A percentile compares a stretch with the other conserved stretches of the same genome.
phyloP scores from a whole-genome alignment of 768 basidiomycete species.

The Ramaria sp. region DNA sequence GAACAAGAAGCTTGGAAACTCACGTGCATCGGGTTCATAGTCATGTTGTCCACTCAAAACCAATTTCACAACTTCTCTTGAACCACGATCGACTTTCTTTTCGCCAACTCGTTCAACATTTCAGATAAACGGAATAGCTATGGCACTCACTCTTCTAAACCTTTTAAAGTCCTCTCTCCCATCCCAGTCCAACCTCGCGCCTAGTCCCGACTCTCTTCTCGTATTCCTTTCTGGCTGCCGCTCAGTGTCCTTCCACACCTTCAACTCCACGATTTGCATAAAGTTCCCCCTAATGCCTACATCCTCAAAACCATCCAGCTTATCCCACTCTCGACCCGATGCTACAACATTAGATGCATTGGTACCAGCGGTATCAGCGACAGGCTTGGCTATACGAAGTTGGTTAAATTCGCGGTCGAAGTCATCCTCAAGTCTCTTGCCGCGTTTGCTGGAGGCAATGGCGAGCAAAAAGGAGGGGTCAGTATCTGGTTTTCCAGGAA shows the following conservation, averaged over 20 bases:
- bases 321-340: conserved; percentile 41
- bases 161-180: conserved; percentile 63
- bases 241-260: conserved; percentile 30
- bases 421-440: conserved; percentile 53
- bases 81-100: conserved; percentile 20
- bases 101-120: conserved; percentile 18
- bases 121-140: neutral
- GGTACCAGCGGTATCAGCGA: conserved; percentile 16
- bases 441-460: conserved; percentile 59
- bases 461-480: conserved; percentile 63
- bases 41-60: conserved; percentile 40
- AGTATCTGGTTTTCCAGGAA: conserved; percentile 45
- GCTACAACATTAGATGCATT: conserved; percentile 23
- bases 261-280: conserved; percentile 66
- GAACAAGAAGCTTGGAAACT: conserved; percentile 12
- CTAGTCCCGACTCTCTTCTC: conserved; percentile 13
- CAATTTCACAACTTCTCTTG: conserved; percentile 36
- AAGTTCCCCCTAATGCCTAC: conserved; percentile 59
- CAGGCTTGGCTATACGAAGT: conserved; percentile 56
- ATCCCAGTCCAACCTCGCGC: conserved; percentile 29
- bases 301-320: conserved; percentile 57
- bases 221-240: conserved; percentile 10
- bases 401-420: conserved; percentile 78
- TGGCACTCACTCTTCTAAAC: conserved; percentile 54
- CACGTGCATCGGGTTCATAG: conserved; percentile 43